Percentiles rank a stretch among this genome's conserved stretches.
Evolutionary conservation across 352 stramenopile species (phyloP).

Genomic region (Pythium utonaiense): DNA sequence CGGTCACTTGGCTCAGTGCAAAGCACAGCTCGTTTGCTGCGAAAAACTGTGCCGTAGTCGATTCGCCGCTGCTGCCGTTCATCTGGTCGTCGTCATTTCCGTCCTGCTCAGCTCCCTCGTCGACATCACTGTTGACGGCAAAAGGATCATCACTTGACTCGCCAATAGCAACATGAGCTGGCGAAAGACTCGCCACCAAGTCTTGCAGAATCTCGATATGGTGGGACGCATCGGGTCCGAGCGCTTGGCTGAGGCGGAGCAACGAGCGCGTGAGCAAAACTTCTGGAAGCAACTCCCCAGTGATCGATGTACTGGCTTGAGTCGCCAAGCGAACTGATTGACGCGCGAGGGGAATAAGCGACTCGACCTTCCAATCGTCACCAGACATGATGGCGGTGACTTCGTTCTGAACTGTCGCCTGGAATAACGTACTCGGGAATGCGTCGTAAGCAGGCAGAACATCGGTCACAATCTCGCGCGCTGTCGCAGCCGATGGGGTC

Average conservation of each 20-base stretch:
- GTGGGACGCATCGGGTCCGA: conserved; percentile 42
- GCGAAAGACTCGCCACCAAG: conserved; percentile 52
- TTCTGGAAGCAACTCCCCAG: conserved; percentile 28
- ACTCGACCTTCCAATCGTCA: conserved; percentile 65
- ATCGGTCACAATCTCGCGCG: conserved; percentile 44
- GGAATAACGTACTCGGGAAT: conserved; percentile 58
- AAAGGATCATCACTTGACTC: conserved; percentile 23
- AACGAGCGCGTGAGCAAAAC: conserved; percentile 48
- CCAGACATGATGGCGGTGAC: conserved; percentile 38
- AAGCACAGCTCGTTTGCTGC: conserved; percentile 52
- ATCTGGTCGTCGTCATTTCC: conserved; percentile 36
- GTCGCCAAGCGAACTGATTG: conserved; percentile 58
- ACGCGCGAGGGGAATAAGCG: conserved; percentile 55
- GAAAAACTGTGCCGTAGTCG: conserved; percentile 27
- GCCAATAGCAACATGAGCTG: conserved; percentile 30
- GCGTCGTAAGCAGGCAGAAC: conserved; percentile 64
- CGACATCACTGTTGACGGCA: conserved; percentile 24
- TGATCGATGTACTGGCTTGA: not conserved
- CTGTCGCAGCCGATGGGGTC: conserved; percentile 20
- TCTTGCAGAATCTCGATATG: conserved; percentile 56
- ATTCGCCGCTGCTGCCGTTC: conserved; percentile 12
- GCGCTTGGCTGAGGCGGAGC: conserved; percentile 53
- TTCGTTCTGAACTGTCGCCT: conserved; percentile 59
- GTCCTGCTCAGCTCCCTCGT: conserved; percentile 28
- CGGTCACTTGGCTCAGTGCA: conserved; percentile 55